phyloP scores from a whole-genome alignment of 108 stramenopile genomes.

The Cyclotella baltica region DNA sequence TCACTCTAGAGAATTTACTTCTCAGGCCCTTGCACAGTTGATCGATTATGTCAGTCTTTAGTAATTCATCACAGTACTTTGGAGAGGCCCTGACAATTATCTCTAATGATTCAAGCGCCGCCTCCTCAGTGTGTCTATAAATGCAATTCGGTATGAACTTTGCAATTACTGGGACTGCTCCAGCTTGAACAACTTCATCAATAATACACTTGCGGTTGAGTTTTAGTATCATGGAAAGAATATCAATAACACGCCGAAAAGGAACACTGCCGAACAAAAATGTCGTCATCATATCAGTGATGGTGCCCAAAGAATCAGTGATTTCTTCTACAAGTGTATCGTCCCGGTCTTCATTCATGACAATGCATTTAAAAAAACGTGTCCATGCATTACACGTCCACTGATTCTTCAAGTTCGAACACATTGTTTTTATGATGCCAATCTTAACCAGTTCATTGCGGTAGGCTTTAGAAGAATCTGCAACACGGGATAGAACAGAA shows the following conservation, averaged over 20 bases:
- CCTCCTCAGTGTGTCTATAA: background rate
- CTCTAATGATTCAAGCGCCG: background rate
- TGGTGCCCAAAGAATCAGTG: background rate
- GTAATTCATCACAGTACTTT: background rate
- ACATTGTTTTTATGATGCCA: background rate
- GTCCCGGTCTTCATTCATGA: background rate
- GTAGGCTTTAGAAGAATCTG: background rate
- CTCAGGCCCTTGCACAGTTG: background rate
- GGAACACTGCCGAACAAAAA: background rate
- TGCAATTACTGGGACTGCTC: background rate
- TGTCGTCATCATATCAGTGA: too few relatives aligned
- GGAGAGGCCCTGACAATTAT: background rate
- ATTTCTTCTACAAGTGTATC: background rate
- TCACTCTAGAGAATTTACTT: background rate
- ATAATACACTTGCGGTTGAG: background rate
- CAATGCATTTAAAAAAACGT: background rate
- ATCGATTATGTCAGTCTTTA: background rate
- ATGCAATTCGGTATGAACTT: background rate
- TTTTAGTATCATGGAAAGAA: background rate
- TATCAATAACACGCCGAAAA: background rate
- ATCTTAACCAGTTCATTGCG: background rate
- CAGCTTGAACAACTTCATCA: background rate
- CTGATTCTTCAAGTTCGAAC: background rate
- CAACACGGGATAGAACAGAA: background rate
- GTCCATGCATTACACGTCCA: background rate